Evolutionary conservation across 176 grass and related monocot genomes (phyloP).

Genomic region (barley (Hordeum vulgare)): MorexV3_pseudomolecules_assembly NC_058524.1:175599720-175600219

Average conservation of each 20-base stretch:
- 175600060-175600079: not conserved
- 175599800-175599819: not conserved
- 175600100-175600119: not conserved
- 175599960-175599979: not conserved
- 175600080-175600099: not conserved
- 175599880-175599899: not conserved
- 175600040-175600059: not conserved
- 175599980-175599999: not conserved
- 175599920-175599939: not conserved
- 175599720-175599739: constrained; percentile 84
- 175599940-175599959: not conserved
- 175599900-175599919: not conserved
- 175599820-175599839: not conserved
- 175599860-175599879: not conserved
- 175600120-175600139: not conserved
- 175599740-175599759: not conserved
- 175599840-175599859: not conserved
- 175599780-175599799: not conserved
- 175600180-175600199: not conserved
- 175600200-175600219: not conserved
- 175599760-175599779: not conserved
- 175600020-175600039: not conserved
- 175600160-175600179: not conserved
- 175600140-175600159: not conserved
- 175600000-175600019: not conserved